phyloP scores from a whole-genome alignment of 805 yeast genomes.

The Cyberlindnera maclurae region DNA sequence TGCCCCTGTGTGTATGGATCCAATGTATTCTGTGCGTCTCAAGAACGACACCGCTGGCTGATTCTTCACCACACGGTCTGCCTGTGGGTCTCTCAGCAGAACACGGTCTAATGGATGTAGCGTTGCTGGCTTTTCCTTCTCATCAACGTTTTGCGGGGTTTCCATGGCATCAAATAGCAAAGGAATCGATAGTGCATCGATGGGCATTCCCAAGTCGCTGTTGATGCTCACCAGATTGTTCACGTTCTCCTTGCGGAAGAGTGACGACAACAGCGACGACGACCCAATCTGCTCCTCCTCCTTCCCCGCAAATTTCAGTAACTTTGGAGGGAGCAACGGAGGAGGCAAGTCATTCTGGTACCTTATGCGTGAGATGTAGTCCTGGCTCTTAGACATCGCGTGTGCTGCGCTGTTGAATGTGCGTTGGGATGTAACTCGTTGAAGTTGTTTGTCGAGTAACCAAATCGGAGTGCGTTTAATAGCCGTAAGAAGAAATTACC shows the following conservation, averaged over 20 bases:
- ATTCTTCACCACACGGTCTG: slow-evolving; percentile 27
- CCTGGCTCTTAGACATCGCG: slow-evolving; percentile 49
- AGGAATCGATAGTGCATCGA: slow-evolving; percentile 62
- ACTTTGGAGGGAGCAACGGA: slow-evolving; percentile 86
- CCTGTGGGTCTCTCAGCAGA: slow-evolving; percentile 73
- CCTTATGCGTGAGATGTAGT: slow-evolving; percentile 73
- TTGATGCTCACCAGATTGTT: slow-evolving; percentile 52
- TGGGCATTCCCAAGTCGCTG: slow-evolving; percentile 64
- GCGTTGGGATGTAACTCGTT: no score
- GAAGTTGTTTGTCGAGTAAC: background rate
- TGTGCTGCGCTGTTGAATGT: background rate
- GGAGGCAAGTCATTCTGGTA: slow-evolving; percentile 87
- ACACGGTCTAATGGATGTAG: slow-evolving; percentile 75
- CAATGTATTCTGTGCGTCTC: slow-evolving; percentile 88
- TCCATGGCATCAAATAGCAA: slow-evolving; percentile 49
- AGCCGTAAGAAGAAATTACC: background rate
- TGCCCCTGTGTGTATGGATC: slow-evolving; percentile 5
- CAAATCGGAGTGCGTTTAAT: no score
- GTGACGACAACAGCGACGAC: slow-evolving; percentile 54
- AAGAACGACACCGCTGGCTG: slow-evolving; percentile 60
- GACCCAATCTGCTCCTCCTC: slow-evolving; percentile 40
- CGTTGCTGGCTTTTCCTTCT: background rate
- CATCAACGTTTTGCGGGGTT: slow-evolving; percentile 23
- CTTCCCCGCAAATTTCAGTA: slow-evolving; percentile 44
- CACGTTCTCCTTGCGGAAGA: slow-evolving; percentile 65